Conservation (phyloP, 495 filamentous ascomycete species). For the Daldinia vernicosa region DNA sequence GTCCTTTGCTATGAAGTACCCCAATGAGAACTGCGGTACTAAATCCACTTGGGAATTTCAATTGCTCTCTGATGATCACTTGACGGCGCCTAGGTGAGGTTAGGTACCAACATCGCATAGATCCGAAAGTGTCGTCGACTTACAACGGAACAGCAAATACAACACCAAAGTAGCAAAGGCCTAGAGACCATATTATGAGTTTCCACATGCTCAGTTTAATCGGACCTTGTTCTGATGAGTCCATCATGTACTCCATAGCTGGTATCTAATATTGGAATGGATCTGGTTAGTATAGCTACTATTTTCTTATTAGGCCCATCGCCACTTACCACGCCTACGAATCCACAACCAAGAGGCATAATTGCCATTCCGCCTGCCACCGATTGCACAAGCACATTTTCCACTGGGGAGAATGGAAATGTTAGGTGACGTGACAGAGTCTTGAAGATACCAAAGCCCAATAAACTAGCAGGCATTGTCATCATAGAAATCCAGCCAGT, state of each 20-base stretch:
- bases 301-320: neutral
- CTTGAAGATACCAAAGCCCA: slow-evolving; percentile 97
- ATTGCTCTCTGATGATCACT: slow-evolving; percentile 89
- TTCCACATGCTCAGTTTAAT: slow-evolving; percentile 75
- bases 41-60: slow-evolving; percentile 94
- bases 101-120: slow-evolving; percentile 41
- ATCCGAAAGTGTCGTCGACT: slow-evolving; percentile 6
- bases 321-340: slow-evolving; percentile 74
- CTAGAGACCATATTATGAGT: slow-evolving; percentile 86
- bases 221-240: slow-evolving; percentile 77
- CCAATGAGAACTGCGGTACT: slow-evolving; percentile 93
- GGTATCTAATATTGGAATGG: slow-evolving; percentile 63
- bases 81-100: slow-evolving; percentile 65
- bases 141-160: slow-evolving; percentile 88
- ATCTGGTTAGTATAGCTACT: slow-evolving; percentile 41
- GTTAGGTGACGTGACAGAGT: slow-evolving; percentile 72
- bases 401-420: slow-evolving; percentile 88
- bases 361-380: slow-evolving; percentile 95
- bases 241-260: slow-evolving; percentile 86
- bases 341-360: slow-evolving; percentile 96
- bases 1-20: slow-evolving; percentile 76
- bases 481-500: slow-evolving; percentile 75
- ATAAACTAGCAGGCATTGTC: slow-evolving; percentile 89
- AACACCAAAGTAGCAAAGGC: slow-evolving; percentile 93
- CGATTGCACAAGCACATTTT: slow-evolving; percentile 97